Percentiles rank a stretch among this genome's conserved stretches.
phyloP scores from a whole-genome alignment of 768 basidiomycete species.

The Tricholoma saponaceum region DNA sequence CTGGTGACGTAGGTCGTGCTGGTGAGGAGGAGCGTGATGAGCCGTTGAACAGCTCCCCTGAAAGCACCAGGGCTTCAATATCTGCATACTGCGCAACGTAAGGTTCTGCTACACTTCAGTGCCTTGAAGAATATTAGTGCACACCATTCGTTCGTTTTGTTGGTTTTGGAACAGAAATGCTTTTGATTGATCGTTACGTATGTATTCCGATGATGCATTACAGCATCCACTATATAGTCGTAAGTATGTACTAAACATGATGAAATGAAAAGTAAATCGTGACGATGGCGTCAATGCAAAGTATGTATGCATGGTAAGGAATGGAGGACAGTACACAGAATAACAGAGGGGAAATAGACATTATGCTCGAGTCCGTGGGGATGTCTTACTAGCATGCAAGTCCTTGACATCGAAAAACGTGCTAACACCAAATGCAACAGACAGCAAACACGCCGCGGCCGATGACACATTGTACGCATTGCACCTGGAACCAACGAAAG shows the following conservation, averaged over 20 bases:
- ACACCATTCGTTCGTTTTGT: background rate
- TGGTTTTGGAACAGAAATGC: background rate
- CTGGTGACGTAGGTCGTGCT: constrained; percentile 56
- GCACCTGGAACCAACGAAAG: constrained; percentile 41
- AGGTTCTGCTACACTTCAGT: constrained; percentile 1
- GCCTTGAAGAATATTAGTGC: background rate
- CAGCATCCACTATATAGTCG: too few species aligned
- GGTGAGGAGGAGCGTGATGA: constrained; percentile 58
- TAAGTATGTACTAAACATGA: too few species aligned
- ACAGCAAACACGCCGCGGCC: constrained; percentile 57
- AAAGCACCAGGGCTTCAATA: constrained; percentile 31
- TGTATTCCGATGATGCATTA: too few species aligned
- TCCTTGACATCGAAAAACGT: constrained; percentile 68
- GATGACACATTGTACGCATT: constrained; percentile 67
- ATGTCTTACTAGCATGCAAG: constrained; percentile 52
- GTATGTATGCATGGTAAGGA: background rate
- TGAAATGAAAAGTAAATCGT: background rate
- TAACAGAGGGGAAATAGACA: background rate
- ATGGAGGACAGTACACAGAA: background rate
- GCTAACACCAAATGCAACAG: constrained; percentile 50
- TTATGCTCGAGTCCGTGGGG: constrained; percentile 50
- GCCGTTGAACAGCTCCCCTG: constrained; percentile 69
- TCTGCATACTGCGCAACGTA: constrained; percentile 18
- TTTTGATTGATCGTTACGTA: background rate
- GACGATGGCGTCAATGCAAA: background rate